Evolutionary conservation across 257 asterid species (phyloP).

Genomic region (Eustoma russellianum): DNA sequence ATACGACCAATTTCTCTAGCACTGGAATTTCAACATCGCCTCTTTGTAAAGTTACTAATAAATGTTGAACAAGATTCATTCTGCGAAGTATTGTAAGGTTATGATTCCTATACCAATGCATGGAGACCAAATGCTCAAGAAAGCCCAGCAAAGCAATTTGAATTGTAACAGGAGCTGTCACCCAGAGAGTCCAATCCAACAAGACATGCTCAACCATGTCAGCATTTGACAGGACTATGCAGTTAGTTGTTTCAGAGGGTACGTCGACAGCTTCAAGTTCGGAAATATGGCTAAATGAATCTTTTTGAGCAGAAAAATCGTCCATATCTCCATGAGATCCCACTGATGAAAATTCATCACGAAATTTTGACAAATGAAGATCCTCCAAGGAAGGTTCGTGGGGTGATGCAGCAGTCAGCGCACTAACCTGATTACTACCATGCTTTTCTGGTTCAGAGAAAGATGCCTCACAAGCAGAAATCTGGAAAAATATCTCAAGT

Average conservation of each 20-base stretch:
- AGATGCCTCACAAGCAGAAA: constrained; percentile 99
- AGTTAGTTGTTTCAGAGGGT: constrained; percentile 81
- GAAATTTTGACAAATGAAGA: constrained; percentile 61
- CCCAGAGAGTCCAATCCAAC: constrained; percentile 99
- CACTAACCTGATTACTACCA: constrained; percentile 27
- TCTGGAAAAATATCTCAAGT: constrained; percentile 92
- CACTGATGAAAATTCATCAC: constrained; percentile 77
- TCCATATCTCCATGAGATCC: constrained; percentile 90
- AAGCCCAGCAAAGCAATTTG: constrained; percentile 87
- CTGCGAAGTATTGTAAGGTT: constrained; percentile 90
- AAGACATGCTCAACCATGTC: constrained; percentile 99
- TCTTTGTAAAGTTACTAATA: constrained; percentile 92
- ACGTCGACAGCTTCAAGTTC: constrained; percentile 81
- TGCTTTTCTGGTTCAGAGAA: constrained; percentile 80
- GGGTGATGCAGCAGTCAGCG: constrained; percentile 44
- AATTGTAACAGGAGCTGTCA: constrained; percentile 71
- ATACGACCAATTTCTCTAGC: constrained; percentile 79
- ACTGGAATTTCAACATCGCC: constrained; percentile 99
- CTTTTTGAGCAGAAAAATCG: constrained; percentile 88
- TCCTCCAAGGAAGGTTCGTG: constrained; percentile 67
- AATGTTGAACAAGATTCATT: constrained; percentile 94
- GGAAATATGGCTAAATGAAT: constrained; percentile 72
- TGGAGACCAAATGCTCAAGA: constrained; percentile 97
- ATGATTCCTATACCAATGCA: constrained; percentile 99
- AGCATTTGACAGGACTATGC: constrained; percentile 90